Conservation (phyloP, 805 yeast genomes). For the Zygoascus tannicola region DNA sequence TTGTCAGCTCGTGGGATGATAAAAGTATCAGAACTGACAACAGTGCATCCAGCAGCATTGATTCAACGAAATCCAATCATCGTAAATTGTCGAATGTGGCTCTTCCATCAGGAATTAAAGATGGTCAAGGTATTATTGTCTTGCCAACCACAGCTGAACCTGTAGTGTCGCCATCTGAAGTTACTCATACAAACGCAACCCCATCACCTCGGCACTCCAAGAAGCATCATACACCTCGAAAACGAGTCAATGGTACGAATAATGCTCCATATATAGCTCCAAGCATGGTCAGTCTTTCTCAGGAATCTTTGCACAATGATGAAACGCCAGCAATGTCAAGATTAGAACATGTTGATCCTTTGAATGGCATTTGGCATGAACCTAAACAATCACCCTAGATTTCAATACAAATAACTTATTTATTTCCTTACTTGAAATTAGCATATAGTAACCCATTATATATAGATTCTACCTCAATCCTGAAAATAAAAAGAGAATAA, state of each 20-base stretch:
- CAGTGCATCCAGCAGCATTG: background rate
- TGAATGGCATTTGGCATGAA: no score
- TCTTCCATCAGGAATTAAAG: constrained; percentile 1
- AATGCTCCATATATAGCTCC: background rate
- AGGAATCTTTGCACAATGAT: background rate
- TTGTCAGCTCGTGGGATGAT: background rate
- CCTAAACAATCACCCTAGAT: no score
- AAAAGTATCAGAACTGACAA: background rate
- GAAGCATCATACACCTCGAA: background rate
- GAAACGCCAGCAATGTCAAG: background rate
- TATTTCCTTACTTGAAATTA: background rate
- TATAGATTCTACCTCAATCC: background rate
- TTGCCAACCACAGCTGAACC: constrained; percentile 2
- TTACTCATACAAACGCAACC: background rate
- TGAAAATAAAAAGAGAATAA: constrained; percentile 2
- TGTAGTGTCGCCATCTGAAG: background rate
- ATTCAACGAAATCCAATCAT: background rate
- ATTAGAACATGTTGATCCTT: background rate
- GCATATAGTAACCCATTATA: background rate
- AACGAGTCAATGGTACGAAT: background rate
- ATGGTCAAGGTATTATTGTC: background rate
- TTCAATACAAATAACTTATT: background rate
- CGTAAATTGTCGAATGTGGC: background rate
- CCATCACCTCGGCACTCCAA: background rate
- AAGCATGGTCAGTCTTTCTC: background rate